A percentile compares a stretch with the other conserved stretches of the same genome.
Conservation (phyloP, 371 early-diverging fungal genomes). For the Apophysomyces variabilis region DNA sequence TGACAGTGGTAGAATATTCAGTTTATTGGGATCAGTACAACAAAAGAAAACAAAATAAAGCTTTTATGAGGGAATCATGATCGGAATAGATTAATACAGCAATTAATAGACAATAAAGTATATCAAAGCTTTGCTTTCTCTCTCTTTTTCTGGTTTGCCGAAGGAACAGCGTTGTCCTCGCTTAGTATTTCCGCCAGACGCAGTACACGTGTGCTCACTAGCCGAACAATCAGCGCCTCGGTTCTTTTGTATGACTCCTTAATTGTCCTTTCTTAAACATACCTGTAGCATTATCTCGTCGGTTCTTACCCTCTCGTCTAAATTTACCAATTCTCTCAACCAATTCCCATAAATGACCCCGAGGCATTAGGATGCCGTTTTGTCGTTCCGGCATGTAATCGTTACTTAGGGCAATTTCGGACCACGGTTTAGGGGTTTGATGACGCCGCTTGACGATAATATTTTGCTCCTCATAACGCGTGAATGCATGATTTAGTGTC, state of each 20-base stretch:
- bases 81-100: background rate
- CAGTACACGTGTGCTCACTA: slow-evolving; percentile 32
- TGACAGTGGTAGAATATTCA: background rate
- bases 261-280: slow-evolving; percentile 9
- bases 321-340: slow-evolving; percentile 86
- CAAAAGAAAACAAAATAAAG: no score
- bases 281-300: slow-evolving; percentile 86
- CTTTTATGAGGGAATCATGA: slow-evolving; percentile 1
- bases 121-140: slow-evolving; percentile 20
- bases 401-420: slow-evolving; percentile 57
- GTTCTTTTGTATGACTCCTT: no score
- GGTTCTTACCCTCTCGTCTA: slow-evolving; percentile 87
- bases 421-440: slow-evolving; percentile 48
- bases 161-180: slow-evolving; percentile 24
- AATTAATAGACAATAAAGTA: background rate
- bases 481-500: slow-evolving; percentile 79
- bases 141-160: slow-evolving; percentile 24
- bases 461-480: slow-evolving; percentile 69
- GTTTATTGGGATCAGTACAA: no score
- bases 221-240: background rate
- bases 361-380: slow-evolving; percentile 58
- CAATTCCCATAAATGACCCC: slow-evolving; percentile 79
- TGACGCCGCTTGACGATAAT: slow-evolving; percentile 64
- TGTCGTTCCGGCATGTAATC: slow-evolving; percentile 62
- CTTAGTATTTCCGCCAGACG: slow-evolving; percentile 27